A percentile compares a stretch with the other conserved stretches of the same genome.
These are phyloP conservation scores for Monosporozyma siamensis DNA, from an alignment of 805 yeast species.

Conservation along the genomic window DNA sequence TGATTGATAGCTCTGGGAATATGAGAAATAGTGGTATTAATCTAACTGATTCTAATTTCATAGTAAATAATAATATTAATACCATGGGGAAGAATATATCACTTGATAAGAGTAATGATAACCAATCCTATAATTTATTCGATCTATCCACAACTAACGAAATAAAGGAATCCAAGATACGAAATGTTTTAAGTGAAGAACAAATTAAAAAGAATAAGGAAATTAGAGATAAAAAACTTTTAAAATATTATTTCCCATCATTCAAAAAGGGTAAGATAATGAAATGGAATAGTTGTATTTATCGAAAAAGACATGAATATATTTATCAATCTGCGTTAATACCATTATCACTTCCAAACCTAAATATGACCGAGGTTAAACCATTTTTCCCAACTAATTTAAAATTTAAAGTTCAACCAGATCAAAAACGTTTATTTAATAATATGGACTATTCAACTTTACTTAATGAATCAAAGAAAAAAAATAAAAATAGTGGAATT, in stretches of 20 bases:
- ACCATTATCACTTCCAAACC: background rate
- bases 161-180: background rate
- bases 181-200: slow-evolving; percentile 2
- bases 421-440: slow-evolving; percentile 41
- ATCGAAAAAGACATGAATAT: slow-evolving; percentile 39
- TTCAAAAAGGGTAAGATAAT: slow-evolving; percentile 41
- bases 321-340: slow-evolving; percentile 1
- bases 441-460: slow-evolving; percentile 1
- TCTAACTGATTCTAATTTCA: background rate
- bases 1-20: slow-evolving; percentile 16
- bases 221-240: slow-evolving; percentile 29
- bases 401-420: slow-evolving; percentile 45
- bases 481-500: slow-evolving; percentile 11
- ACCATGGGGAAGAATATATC: background rate
- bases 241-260: slow-evolving; percentile 45
- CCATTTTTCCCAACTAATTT: slow-evolving; percentile 44
- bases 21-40: background rate
- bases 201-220: slow-evolving; percentile 13
- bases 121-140: background rate
- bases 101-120: background rate
- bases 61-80: background rate
- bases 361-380: slow-evolving; percentile 3
- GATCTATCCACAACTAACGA: background rate
- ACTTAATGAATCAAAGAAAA: slow-evolving; percentile 6
- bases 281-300: slow-evolving; percentile 48